Evolutionary conservation across 2,329 filamentous ascomycete genomes (phyloP).

Genomic region (Arthrobotrys pseudoclavata): DNA sequence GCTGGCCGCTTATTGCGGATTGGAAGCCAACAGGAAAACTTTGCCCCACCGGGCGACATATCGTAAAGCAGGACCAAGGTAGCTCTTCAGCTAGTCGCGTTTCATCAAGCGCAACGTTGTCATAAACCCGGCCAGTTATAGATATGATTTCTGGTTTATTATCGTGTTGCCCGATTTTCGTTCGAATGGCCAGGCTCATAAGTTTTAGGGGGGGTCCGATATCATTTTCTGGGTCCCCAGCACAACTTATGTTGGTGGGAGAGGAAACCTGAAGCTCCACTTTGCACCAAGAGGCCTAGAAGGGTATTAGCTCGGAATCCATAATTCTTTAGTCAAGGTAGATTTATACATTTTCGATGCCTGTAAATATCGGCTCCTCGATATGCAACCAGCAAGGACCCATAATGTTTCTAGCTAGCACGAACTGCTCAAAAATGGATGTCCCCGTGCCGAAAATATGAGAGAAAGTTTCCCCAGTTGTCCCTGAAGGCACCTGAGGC

Average conservation of each 20-base stretch:
- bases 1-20: conserved; percentile 78
- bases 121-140: conserved; percentile 91
- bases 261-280: conserved; percentile 86
- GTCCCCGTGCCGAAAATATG: conserved; percentile 95
- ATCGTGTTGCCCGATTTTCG: conserved; percentile 86
- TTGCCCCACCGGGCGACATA: conserved; percentile 83
- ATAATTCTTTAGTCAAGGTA: not conserved
- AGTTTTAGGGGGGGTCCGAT: conserved; percentile 89
- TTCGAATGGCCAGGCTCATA: conserved; percentile 94
- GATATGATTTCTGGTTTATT: conserved; percentile 97
- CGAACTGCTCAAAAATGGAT: conserved; percentile 95
- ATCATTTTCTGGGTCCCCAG: conserved; percentile 82
- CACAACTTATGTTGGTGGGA: conserved; percentile 79
- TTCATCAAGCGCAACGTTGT: conserved; percentile 84
- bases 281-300: conserved; percentile 88
- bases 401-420: conserved; percentile 99
- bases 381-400: conserved; percentile 98
- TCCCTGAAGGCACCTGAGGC: conserved; percentile 77
- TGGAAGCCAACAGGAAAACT: conserved; percentile 91
- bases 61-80: conserved; percentile 89
- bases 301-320: not conserved
- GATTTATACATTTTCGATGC: conserved; percentile 77
- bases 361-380: conserved; percentile 83
- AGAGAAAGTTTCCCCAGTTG: conserved; percentile 88
- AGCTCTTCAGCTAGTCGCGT: conserved; percentile 90